Evolutionary conservation across 176 grass and related monocot species (phyloP), one percentile per base, ranked within the genome.

Genomic region (Microstegium vimineum): DNA sequence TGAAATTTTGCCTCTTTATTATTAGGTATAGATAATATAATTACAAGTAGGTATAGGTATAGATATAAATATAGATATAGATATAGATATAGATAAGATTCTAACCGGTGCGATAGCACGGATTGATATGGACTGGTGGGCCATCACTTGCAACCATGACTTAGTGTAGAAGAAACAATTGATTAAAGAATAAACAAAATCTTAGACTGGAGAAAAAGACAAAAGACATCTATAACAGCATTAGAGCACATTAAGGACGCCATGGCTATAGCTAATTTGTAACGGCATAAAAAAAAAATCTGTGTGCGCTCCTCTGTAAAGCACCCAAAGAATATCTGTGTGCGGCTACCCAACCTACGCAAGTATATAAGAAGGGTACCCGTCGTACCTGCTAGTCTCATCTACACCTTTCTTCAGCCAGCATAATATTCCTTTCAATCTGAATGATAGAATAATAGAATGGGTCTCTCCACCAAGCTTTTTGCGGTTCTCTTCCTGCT

Each of bases 391-490:
- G 0, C 13, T 9, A 43, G 23, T 45, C 10, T 14, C 43, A 16
- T 40, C 2, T 54, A 25, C 9, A 16, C 6, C 2, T 36, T 5
- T 13, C 10, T 34, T 52, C 2, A 23, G 31, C n/a, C 47, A 23
- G 6, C 8, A 66, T 1, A 9, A n/a, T 2, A 36, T 0, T 66
- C 64, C 8, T 1, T 34, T 67, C 18, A 17, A 14, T 25, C 36
- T 25, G 10, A 69, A 40, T 13, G 28, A 2, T 1, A 14, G 4
- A 54, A 71, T 68, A 5, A 36, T 6, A 5, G 35, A 46, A 33
- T 52, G 79, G 52, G 61, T 61, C 34, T 60, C 5, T 32, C 80
- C 80, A 38, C 57, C 36, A 82, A 82, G 26, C 26, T 45, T 15
- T 61, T 82, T 59, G 17, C 20, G 32, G 15, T 72, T 26, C 0